Base-by-base conservation (phyloP, 106 monocot species). In the Ottelia alismoides region DNA sequence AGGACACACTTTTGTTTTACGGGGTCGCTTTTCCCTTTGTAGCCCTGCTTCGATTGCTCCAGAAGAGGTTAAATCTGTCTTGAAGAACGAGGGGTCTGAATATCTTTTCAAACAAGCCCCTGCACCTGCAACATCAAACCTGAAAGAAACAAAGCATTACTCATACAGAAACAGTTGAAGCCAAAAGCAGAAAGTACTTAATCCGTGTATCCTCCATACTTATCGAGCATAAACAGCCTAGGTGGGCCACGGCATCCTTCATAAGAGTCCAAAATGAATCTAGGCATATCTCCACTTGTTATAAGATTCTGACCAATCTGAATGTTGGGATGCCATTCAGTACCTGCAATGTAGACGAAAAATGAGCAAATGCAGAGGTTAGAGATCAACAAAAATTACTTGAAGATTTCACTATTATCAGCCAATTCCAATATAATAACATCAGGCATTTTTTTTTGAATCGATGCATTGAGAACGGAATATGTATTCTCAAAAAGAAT, bases 21-120 rank as follows among this genome's bases (percentile, higher is more conserved):
- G 81, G 67, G 62, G 18, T 61, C 49, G 79, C 66, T 68, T 96
- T 65, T 85, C 96, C 63, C 70, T 67, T 23, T 70, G 73, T 48
- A 67, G 9, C 51, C 78, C 76, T 20, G 57, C 40, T 74, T 79
- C 84, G 52, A 72, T 68, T 31, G 29, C 70, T 27, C 62, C 76
- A 27, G 76, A 76, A 18, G 85, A 60, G n/a, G 71, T 45, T 47
- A 67, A 65, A 20, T 81, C 66, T 16, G 49, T 74, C 66, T 85
- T 98, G 29, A 98, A 89, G 68, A 89, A 79, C 20, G 96, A 98
- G 49, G 96, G 96, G 76, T 98, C 85, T 43, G 89, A 77, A 31
- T 98, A 98, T 68, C 96, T 78, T 70, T 89, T 98, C 56, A 98
- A 79, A 60, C 89, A 98, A 28, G 96, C 89, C 4, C 96, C 96